A percentile compares a stretch with the other conserved stretches of the same genome.
Conservation (phyloP, 768 basidiomycete species). For the Xanthoconium stramineum region DNA sequence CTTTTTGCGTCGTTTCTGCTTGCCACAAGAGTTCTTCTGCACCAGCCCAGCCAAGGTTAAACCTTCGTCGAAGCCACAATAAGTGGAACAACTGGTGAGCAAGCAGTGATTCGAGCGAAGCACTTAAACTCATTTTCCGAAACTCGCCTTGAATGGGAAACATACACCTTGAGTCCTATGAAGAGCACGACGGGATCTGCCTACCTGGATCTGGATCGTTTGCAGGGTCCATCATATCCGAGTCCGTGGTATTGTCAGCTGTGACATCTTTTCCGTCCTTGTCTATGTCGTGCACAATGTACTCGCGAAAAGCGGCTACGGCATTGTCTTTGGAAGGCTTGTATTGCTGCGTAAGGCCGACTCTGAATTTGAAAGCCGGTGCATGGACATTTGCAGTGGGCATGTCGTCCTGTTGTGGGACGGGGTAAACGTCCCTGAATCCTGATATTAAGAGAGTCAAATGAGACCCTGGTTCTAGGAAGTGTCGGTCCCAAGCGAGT, state of each 20-base stretch:
- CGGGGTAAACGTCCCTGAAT: slow-evolving; percentile 51
- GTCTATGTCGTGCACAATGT: slow-evolving; percentile 33
- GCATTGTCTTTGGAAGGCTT: slow-evolving; percentile 56
- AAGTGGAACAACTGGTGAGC: slow-evolving; percentile 54
- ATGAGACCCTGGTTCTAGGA: slow-evolving; percentile 54
- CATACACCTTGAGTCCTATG: slow-evolving; percentile 31
- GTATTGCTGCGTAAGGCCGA: slow-evolving; percentile 58
- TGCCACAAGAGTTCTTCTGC: slow-evolving; percentile 54
- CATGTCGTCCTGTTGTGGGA: slow-evolving; percentile 42
- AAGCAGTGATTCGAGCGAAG: slow-evolving; percentile 58
- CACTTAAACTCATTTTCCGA: slow-evolving; percentile 61
- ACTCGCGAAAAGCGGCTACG: slow-evolving; percentile 46
- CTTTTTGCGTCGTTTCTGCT: slow-evolving; percentile 43
- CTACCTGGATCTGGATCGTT: slow-evolving; percentile 3
- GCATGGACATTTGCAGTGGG: slow-evolving; percentile 35
- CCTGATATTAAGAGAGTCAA: slow-evolving; percentile 66
- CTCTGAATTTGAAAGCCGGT: slow-evolving; percentile 48
- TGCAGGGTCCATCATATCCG: background rate
- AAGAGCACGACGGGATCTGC: background rate
- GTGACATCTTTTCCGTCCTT: slow-evolving; percentile 31
- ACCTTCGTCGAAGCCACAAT: slow-evolving; percentile 48
- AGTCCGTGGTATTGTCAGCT: background rate
- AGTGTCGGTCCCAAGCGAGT: slow-evolving; percentile 69
- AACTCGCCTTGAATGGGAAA: slow-evolving; percentile 37
- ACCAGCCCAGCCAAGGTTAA: slow-evolving; percentile 64